Conservation (phyloP, 768 basidiomycete genomes). For the Mycena filopes region DNA sequence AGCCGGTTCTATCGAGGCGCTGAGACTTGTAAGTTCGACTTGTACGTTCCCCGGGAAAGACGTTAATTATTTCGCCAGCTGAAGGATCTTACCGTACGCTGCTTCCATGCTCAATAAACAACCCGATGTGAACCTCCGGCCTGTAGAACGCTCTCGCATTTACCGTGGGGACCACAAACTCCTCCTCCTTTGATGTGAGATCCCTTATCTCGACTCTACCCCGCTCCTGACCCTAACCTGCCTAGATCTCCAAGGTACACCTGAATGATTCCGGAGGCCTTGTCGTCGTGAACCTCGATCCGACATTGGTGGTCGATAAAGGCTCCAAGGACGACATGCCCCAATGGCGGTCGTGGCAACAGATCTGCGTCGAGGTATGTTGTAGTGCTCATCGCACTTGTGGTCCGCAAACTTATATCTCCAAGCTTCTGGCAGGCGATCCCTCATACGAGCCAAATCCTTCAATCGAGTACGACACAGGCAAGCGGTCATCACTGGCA, state of each 20-base stretch:
- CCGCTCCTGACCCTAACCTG: too few species aligned
- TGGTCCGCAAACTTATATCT: background rate
- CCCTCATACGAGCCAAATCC: conserved; percentile 25
- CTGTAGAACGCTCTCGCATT: conserved; percentile 22
- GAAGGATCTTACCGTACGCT: conserved; percentile 24
- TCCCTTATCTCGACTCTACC: too few species aligned
- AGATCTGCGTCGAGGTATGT: conserved; percentile 26
- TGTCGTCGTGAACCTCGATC: conserved; percentile 19
- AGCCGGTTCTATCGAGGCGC: conserved; percentile 20
- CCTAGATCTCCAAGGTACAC: conserved; percentile 26
- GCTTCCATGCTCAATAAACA: too few species aligned
- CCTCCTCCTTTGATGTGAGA: conserved; percentile 19
- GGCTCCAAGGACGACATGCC: conserved; percentile 22
- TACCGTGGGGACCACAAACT: conserved; percentile 13
- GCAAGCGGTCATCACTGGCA: background rate
- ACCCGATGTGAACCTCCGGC: background rate
- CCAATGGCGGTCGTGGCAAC: conserved; percentile 26
- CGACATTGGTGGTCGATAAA: background rate
- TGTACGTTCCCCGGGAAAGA: background rate
- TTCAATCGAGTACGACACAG: conserved; percentile 18
- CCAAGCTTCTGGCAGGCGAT: conserved; percentile 21
- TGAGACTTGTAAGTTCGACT: conserved; percentile 14
- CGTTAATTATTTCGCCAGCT: background rate
- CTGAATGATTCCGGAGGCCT: conserved; percentile 22
- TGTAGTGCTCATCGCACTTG: too few species aligned